A percentile compares a stretch with the other conserved stretches of the same genome.
Conservation (phyloP, 2,329 filamentous ascomycete species). For the Ustulina deusta region DNA sequence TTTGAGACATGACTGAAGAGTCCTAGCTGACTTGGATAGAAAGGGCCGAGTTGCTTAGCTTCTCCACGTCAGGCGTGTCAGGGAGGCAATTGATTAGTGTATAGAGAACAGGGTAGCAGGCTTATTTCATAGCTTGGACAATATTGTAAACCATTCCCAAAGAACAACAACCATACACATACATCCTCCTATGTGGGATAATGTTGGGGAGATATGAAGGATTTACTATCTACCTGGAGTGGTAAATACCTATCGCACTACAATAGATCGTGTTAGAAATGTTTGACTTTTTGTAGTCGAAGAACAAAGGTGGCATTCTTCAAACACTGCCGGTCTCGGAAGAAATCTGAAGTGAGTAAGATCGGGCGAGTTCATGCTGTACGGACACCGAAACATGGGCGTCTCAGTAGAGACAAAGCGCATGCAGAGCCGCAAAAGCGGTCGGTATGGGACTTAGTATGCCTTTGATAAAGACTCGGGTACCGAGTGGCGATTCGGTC, state of each 20-base stretch:
- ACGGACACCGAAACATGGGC: constrained; percentile 25
- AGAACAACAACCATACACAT: not conserved
- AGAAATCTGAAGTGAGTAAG: constrained; percentile 31
- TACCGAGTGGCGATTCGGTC: not conserved
- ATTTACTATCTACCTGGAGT: not conserved
- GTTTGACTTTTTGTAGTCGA: constrained; percentile 2
- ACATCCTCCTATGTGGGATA: not conserved
- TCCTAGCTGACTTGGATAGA: constrained; percentile 3
- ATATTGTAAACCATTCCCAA: not conserved
- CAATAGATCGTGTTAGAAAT: not conserved
- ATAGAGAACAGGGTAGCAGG: not conserved
- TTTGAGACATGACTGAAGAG: not conserved
- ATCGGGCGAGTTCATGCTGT: constrained; percentile 23
- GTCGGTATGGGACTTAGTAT: not conserved
- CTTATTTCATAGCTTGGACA: constrained; percentile 9
- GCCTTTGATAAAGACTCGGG: not conserved
- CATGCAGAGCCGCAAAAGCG: constrained; percentile 32
- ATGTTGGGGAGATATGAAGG: not conserved
- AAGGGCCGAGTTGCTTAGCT: not conserved
- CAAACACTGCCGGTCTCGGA: constrained; percentile 47
- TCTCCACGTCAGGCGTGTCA: not conserved
- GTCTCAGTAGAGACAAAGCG: constrained; percentile 19
- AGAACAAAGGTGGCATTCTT: too few species aligned
- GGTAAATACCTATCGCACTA: constrained; percentile 2
- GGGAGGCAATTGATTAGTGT: not conserved